These are phyloP conservation scores for Clarireedia hainanense DNA, from an alignment of 2,329 filamentous ascomycete genomes.

Conservation along the genomic window DNA sequence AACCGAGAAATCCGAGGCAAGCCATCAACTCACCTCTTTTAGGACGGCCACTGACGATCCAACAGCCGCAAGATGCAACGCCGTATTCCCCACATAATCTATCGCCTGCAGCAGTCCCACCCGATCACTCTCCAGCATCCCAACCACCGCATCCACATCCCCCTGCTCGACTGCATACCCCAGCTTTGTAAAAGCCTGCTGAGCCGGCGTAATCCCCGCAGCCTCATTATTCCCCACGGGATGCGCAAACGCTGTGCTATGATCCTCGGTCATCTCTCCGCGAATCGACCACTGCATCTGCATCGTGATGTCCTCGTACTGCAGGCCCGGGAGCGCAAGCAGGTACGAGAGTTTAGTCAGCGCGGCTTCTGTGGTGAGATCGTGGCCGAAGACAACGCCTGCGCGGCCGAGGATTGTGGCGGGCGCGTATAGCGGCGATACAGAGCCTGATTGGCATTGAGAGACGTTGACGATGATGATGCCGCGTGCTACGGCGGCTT, in stretches of 20 bases:
- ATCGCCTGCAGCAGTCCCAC: slow-evolving; percentile 27
- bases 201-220: slow-evolving; percentile 33
- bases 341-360: slow-evolving; percentile 35
- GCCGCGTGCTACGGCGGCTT: slow-evolving; percentile 54
- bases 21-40: slow-evolving; percentile 37
- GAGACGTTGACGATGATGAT: slow-evolving; percentile 68
- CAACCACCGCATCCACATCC: slow-evolving; percentile 37
- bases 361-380: slow-evolving; percentile 54
- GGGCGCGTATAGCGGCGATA: slow-evolving; percentile 50
- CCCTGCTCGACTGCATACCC: slow-evolving; percentile 56
- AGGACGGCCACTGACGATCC: slow-evolving; percentile 46
- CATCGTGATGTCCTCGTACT: slow-evolving; percentile 48
- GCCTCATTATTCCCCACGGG: slow-evolving; percentile 33
- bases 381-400: slow-evolving; percentile 61
- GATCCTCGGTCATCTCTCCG: slow-evolving; percentile 53
- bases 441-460: slow-evolving; percentile 50
- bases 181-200: slow-evolving; percentile 50
- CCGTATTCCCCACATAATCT: slow-evolving; percentile 34
- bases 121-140: slow-evolving; percentile 25
- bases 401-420: slow-evolving; percentile 55
- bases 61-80: slow-evolving; percentile 33
- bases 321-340: slow-evolving; percentile 49
- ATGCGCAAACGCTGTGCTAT: slow-evolving; percentile 43
- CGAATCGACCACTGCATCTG: slow-evolving; percentile 56
- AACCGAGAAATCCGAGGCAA: background rate